Conservation (phyloP, 306 rosid species). For the Medicago ruthenica region DNA sequence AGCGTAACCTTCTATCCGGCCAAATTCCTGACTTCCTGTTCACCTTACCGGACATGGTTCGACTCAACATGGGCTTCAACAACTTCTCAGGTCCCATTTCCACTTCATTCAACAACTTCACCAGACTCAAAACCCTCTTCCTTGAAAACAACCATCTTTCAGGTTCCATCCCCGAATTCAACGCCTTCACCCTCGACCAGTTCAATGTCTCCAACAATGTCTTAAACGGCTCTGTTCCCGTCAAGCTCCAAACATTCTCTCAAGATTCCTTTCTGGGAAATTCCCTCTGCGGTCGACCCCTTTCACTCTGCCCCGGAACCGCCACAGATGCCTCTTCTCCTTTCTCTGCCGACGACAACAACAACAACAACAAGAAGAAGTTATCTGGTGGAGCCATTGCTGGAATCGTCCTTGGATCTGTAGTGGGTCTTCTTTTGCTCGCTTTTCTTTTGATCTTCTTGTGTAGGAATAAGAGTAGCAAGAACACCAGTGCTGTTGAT, state of each 20-base stretch:
- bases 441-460: slow-evolving; percentile 46
- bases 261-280: slow-evolving; percentile 60
- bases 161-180: slow-evolving; percentile 52
- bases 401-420: slow-evolving; percentile 67
- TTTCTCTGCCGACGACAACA: slow-evolving; percentile 19
- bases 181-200: slow-evolving; percentile 48
- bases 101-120: slow-evolving; percentile 40
- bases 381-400: slow-evolving; percentile 64
- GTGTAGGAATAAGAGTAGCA: slow-evolving; percentile 54
- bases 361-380: slow-evolving; percentile 31
- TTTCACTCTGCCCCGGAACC: slow-evolving; percentile 52
- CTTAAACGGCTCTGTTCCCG: slow-evolving; percentile 67
- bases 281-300: slow-evolving; percentile 68
- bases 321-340: neutral
- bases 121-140: slow-evolving; percentile 54
- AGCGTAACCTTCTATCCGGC: slow-evolving; percentile 56
- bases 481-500: slow-evolving; percentile 55
- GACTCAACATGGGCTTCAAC: slow-evolving; percentile 66
- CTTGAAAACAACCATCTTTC: slow-evolving; percentile 55
- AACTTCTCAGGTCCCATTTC: slow-evolving; percentile 63
- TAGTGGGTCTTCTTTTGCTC: slow-evolving; percentile 50
- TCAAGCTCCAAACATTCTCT: slow-evolving; percentile 45
- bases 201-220: slow-evolving; percentile 67
- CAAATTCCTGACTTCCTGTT: slow-evolving; percentile 52
- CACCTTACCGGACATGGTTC: slow-evolving; percentile 50